Conservation (phyloP, 2,329 filamentous ascomycete genomes). For the Dendrostoma leiphaemia region DNA sequence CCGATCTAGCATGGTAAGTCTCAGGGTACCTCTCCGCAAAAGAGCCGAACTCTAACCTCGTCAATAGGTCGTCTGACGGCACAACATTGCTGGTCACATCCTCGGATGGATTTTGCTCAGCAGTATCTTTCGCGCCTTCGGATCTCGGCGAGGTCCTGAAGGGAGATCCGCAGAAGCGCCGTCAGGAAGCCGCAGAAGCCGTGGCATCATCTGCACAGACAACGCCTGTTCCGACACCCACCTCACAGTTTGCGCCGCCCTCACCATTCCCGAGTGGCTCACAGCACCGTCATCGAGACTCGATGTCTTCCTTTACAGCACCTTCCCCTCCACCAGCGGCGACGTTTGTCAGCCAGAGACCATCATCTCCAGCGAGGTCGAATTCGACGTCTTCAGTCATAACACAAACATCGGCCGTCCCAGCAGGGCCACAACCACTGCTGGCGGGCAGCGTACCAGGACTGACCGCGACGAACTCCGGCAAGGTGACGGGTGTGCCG, state of each 20-base stretch:
- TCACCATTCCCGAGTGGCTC: conserved; percentile 53
- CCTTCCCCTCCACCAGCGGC: conserved; percentile 57
- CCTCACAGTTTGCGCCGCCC: conserved; percentile 58
- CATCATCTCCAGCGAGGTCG: conserved; percentile 78
- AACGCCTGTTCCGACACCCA: conserved; percentile 71
- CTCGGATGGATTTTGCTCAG: conserved; percentile 95
- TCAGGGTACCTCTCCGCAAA: too few relatives aligned
- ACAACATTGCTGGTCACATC: conserved; percentile 82
- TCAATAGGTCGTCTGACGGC: conserved; percentile 48
- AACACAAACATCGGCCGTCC: conserved; percentile 55
- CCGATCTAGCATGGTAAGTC: conserved; percentile 87
- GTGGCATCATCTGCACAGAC: conserved; percentile 55
- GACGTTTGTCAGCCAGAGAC: conserved; percentile 61
- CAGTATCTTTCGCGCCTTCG: conserved; percentile 76
- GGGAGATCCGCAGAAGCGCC: conserved; percentile 56
- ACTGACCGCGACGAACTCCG: conserved; percentile 71
- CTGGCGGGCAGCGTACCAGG: conserved; percentile 75
- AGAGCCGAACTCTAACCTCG: conserved; percentile 26
- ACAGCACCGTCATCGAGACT: conserved; percentile 56
- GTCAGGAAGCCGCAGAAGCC: conserved; percentile 35
- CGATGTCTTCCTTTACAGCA: conserved; percentile 55
- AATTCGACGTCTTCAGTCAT: conserved; percentile 80
- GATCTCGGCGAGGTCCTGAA: conserved; percentile 84
- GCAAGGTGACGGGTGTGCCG: conserved; percentile 61
- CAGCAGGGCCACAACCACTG: conserved; percentile 61